Conservation (phyloP, 768 basidiomycete genomes). For the Mycena crocata region DNA sequence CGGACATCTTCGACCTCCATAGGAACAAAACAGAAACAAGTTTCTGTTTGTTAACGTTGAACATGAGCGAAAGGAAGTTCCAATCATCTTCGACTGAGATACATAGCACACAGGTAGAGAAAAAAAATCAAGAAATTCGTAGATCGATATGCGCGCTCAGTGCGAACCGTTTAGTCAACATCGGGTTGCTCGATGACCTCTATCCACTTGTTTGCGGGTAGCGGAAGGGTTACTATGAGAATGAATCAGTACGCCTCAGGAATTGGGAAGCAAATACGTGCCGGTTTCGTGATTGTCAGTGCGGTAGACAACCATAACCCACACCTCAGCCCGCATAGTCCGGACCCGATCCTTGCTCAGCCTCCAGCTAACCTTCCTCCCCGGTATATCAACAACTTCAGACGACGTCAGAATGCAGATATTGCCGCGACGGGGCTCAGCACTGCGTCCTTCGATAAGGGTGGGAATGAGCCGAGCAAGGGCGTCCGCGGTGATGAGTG, state of each 20-base stretch:
- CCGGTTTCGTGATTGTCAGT: constrained; percentile 19
- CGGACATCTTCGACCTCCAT: too few relatives aligned
- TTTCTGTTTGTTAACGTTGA: too few relatives aligned
- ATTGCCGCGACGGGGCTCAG: background rate
- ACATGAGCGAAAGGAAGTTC: too few relatives aligned
- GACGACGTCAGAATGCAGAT: constrained; percentile 1
- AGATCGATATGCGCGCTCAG: too few relatives aligned
- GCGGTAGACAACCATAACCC: constrained; percentile 25
- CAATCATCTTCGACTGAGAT: too few relatives aligned
- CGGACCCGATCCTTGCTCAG: constrained; percentile 11
- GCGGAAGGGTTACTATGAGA: constrained; percentile 2
- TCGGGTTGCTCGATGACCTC: constrained; percentile 1
- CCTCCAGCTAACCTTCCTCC: constrained; percentile 22
- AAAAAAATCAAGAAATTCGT: too few relatives aligned
- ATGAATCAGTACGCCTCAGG: background rate
- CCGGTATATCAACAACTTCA: constrained; percentile 8
- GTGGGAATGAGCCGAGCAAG: background rate
- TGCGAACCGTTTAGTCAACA: background rate
- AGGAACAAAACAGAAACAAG: too few relatives aligned
- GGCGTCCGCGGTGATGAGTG: background rate
- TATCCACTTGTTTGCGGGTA: constrained; percentile 3
- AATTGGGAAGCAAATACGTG: background rate
- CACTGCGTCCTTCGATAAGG: constrained; percentile 5
- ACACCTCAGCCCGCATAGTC: constrained; percentile 18
- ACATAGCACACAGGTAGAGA: too few relatives aligned